These are phyloP conservation scores for Diaporthe ampelina DNA, from an alignment of 2,329 filamentous ascomycete genomes.

Conservation along the genomic window DNA sequence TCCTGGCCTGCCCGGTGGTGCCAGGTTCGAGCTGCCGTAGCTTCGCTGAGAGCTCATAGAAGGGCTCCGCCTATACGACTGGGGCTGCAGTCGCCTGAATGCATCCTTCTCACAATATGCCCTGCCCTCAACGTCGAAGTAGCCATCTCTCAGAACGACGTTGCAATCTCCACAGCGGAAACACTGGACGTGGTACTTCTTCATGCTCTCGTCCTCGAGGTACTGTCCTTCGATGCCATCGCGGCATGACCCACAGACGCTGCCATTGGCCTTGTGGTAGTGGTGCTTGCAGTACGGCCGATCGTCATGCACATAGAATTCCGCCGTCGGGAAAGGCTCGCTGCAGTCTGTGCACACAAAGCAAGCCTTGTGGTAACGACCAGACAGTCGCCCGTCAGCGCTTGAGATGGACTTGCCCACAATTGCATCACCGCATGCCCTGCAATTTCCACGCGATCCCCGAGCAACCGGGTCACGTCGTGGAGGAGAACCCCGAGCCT, in stretches of 20 bases:
- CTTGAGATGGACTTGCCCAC: constrained; percentile 94
- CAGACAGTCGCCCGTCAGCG: constrained; percentile 90
- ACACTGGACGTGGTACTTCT: constrained; percentile 90
- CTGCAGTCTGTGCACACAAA: constrained; percentile 91
- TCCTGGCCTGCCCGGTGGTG: constrained; percentile 39
- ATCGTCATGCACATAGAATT: constrained; percentile 93
- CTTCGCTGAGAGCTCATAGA: constrained; percentile 41
- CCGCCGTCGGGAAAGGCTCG: constrained; percentile 84
- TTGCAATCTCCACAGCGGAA: constrained; percentile 88
- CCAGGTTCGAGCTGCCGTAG: constrained; percentile 41
- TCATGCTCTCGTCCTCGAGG: constrained; percentile 81
- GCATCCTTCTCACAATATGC: constrained; percentile 93
- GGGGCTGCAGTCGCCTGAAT: constrained; percentile 62
- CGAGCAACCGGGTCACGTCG: constrained; percentile 54
- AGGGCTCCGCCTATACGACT: constrained; percentile 32
- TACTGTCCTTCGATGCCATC: constrained; percentile 94
- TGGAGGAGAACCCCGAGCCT: constrained; percentile 45
- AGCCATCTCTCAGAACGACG: constrained; percentile 82
- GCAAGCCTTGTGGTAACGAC: constrained; percentile 94
- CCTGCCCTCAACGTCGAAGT: constrained; percentile 87
- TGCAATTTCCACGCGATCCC: constrained; percentile 79
- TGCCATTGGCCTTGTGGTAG: constrained; percentile 92
- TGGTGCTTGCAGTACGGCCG: constrained; percentile 91
- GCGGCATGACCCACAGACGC: constrained; percentile 84
- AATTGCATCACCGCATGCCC: constrained; percentile 84